These are phyloP conservation scores for Phyllosticta paracitricarpa DNA, from an alignment of 2,329 filamentous ascomycete species.

Conservation along the genomic window DNA sequence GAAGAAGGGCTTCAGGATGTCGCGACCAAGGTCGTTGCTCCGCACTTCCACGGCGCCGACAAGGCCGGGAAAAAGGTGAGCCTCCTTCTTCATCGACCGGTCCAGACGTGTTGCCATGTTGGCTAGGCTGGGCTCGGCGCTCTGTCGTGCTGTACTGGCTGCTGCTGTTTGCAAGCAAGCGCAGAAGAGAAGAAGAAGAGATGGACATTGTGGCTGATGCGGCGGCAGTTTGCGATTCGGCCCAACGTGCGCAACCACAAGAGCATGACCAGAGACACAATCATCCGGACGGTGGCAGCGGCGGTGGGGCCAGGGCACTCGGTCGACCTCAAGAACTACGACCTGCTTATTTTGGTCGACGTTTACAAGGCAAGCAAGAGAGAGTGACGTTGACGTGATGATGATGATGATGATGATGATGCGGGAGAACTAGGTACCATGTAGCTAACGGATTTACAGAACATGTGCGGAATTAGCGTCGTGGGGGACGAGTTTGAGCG, in stretches of 20 bases:
- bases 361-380: constrained; percentile 58
- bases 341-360: constrained; percentile 70
- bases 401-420: background rate
- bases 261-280: constrained; percentile 53
- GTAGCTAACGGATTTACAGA: constrained; percentile 36
- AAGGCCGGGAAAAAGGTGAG: constrained; percentile 43
- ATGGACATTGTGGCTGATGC: constrained; percentile 1
- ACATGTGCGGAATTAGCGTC: constrained; percentile 68
- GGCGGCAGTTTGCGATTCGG: constrained; percentile 66
- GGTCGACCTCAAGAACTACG: constrained; percentile 67
- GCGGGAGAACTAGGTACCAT: constrained; percentile 9
- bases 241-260: constrained; percentile 67
- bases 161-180: background rate
- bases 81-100: too few relatives aligned
- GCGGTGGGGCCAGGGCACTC: constrained; percentile 58
- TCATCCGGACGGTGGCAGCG: constrained; percentile 62
- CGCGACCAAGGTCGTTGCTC: constrained; percentile 50
- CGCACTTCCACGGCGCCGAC: constrained; percentile 50
- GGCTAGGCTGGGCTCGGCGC: background rate
- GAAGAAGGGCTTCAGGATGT: constrained; percentile 58
- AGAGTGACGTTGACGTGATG: constrained; percentile 5
- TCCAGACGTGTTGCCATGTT: constrained; percentile 4
- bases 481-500: constrained; percentile 64
- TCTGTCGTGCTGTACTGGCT: background rate
- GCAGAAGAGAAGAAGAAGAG: background rate